Percentiles rank a stretch among this genome's conserved stretches.
Evolutionary conservation across 345 rosid genomes (phyloP).

Genomic region (Tarenaya hassleriana): DNA sequence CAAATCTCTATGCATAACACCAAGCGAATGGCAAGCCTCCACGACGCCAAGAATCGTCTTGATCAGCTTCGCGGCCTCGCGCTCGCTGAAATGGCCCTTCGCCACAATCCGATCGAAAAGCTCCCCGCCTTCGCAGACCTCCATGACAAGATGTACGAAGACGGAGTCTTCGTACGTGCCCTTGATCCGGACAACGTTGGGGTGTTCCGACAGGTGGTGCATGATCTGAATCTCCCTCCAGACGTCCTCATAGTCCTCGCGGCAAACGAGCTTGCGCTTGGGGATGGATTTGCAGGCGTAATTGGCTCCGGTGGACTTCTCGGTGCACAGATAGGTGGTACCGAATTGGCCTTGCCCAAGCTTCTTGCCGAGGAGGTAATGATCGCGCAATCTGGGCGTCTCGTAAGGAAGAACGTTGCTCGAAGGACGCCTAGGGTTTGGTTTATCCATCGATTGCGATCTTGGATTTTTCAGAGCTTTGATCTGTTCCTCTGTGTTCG

Average conservation of each 20-base stretch:
- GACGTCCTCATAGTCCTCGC: slow-evolving; percentile 91
- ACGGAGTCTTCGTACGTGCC: slow-evolving; percentile 88
- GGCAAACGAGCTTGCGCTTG: slow-evolving; percentile 79
- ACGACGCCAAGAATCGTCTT: slow-evolving; percentile 87
- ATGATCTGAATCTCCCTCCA: slow-evolving; percentile 99
- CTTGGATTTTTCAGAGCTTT: slow-evolving; percentile 15
- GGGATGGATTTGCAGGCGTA: slow-evolving; percentile 96
- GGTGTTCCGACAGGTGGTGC: slow-evolving; percentile 93
- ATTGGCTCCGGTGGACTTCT: slow-evolving; percentile 43
- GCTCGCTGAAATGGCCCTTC: slow-evolving; percentile 94
- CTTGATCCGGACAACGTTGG: slow-evolving; percentile 70
- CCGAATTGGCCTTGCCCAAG: slow-evolving; percentile 99
- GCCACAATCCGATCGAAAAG: slow-evolving; percentile 91
- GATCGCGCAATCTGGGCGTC: slow-evolving; percentile 80
- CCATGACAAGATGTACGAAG: slow-evolving; percentile 96
- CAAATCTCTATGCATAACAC: slow-evolving; percentile 97
- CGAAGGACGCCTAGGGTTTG: slow-evolving; percentile 32
- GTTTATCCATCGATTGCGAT: slow-evolving; percentile 28
- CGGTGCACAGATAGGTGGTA: slow-evolving; percentile 76
- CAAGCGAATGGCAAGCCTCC: slow-evolving; percentile 89
- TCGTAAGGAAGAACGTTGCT: slow-evolving; percentile 68
- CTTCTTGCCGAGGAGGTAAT: slow-evolving; percentile 71
- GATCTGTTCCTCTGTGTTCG: slow-evolving; percentile 1
- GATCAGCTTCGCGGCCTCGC: slow-evolving; percentile 79
- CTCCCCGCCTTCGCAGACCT: slow-evolving; percentile 95